phyloP scores from a whole-genome alignment of 2,329 filamentous ascomycete species.

The Clathrospora elynae region DNA sequence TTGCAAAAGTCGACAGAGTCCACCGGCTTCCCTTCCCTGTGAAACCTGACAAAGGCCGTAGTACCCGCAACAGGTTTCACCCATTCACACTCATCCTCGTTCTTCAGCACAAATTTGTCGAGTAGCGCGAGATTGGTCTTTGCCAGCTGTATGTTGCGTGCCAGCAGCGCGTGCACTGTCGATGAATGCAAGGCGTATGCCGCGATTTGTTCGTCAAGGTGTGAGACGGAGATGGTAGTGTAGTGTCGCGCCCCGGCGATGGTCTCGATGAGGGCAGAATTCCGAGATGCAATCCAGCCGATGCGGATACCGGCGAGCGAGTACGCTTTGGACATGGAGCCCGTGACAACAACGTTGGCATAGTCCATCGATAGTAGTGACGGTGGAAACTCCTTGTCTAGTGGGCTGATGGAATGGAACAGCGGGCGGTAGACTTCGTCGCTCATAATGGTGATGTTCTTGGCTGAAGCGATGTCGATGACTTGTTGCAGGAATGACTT shows the following conservation, averaged over 20 bases:
- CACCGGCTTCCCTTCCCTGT: conserved; percentile 64
- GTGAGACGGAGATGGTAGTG: conserved; percentile 84
- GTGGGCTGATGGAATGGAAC: conserved; percentile 69
- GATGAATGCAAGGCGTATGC: conserved; percentile 70
- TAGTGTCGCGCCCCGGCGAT: conserved; percentile 74
- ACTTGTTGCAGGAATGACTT: conserved; percentile 65
- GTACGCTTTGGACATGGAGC: conserved; percentile 86
- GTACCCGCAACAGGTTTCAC: conserved; percentile 77
- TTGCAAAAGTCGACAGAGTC: conserved; percentile 75
- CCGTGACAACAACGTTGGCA: conserved; percentile 70
- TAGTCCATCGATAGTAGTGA: conserved; percentile 76
- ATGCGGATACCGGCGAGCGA: conserved; percentile 79
- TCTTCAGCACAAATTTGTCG: conserved; percentile 68
- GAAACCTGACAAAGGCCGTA: conserved; percentile 76
- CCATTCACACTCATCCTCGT: conserved; percentile 70
- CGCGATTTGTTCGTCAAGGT: conserved; percentile 79
- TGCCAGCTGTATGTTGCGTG: conserved; percentile 69
- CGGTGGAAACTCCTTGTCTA: conserved; percentile 63
- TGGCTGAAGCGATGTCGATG: conserved; percentile 65
- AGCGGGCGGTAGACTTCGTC: conserved; percentile 87
- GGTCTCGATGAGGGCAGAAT: conserved; percentile 64
- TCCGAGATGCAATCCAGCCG: conserved; percentile 79
- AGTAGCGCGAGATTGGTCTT: conserved; percentile 69
- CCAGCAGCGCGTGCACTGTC: conserved; percentile 67
- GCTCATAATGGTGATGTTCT: conserved; percentile 69